Percentiles rank a stretch among this genome's conserved stretches.
Evolutionary conservation across 352 stramenopile genomes (phyloP).

Genomic region (Phytophthora sansomeana): DNA sequence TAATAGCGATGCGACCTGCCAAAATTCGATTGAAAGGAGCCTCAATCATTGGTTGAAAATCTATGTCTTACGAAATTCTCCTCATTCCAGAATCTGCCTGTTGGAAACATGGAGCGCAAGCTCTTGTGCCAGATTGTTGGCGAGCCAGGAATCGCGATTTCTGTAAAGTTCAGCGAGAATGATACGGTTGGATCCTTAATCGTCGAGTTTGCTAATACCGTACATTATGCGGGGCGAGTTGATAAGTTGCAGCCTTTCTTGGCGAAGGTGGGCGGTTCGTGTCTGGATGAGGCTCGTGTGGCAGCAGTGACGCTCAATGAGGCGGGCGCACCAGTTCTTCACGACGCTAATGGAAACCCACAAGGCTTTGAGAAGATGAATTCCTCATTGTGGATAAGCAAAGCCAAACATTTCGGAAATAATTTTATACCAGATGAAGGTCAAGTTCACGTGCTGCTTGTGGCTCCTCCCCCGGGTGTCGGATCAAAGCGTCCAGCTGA

Average conservation of each 20-base stretch:
- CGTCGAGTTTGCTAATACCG: not conserved
- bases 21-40: too few relatives aligned
- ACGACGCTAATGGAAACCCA: not conserved
- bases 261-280: not conserved
- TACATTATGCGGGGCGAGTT: too few relatives aligned
- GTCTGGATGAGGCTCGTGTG: not conserved
- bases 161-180: not conserved
- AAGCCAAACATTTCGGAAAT: too few relatives aligned
- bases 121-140: not conserved
- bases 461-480: not conserved
- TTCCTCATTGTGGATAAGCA: too few relatives aligned
- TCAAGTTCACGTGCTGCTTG: not conserved
- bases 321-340: too few relatives aligned
- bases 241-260: slow-evolving; percentile 2
- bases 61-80: too few relatives aligned
- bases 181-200: not conserved
- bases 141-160: not conserved
- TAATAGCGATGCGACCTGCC: too few relatives aligned
- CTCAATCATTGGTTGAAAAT: too few relatives aligned
- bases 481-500: slow-evolving; percentile 5
- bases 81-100: not conserved
- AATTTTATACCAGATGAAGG: not conserved
- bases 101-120: not conserved
- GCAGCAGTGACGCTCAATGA: too few relatives aligned
- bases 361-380: not conserved